A percentile compares a stretch with the other conserved stretches of the same genome.
Evolutionary conservation across 2,329 filamentous ascomycete genomes (phyloP).

Genomic region (Diaporthe sp.): DNA sequence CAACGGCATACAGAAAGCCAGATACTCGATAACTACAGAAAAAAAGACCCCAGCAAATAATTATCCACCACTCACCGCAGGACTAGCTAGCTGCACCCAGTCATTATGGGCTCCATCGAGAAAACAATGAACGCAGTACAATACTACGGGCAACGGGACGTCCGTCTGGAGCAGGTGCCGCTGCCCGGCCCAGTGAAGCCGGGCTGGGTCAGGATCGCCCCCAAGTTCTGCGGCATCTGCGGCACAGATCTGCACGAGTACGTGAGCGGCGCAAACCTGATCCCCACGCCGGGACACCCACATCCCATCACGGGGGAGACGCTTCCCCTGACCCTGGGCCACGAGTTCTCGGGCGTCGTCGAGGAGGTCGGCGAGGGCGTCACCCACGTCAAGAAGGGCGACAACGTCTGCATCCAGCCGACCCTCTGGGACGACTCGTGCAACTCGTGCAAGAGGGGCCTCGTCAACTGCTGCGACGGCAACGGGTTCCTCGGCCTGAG

Average conservation of each 20-base stretch:
- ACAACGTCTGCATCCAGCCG: constrained; percentile 70
- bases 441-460: constrained; percentile 62
- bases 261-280: constrained; percentile 48
- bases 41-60: background rate
- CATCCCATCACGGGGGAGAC: constrained; percentile 69
- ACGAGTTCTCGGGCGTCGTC: constrained; percentile 73
- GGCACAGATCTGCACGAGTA: constrained; percentile 53
- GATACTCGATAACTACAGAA: background rate
- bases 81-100: background rate
- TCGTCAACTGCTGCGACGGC: constrained; percentile 51
- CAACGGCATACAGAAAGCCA: background rate
- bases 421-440: constrained; percentile 69
- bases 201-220: constrained; percentile 45
- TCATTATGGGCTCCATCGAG: constrained; percentile 6
- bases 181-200: constrained; percentile 33
- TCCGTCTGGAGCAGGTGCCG: constrained; percentile 40
- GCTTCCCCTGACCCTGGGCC: constrained; percentile 71
- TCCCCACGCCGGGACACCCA: constrained; percentile 53
- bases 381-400: constrained; percentile 60
- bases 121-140: constrained; percentile 40
- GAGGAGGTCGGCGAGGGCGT: constrained; percentile 67
- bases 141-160: constrained; percentile 40
- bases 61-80: constrained; percentile 1
- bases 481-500: constrained; percentile 58
- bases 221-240: constrained; percentile 52